These are phyloP conservation scores for Pichia sp. DNA, from an alignment of 1,139 yeast genomes.

Conservation along the genomic window DNA sequence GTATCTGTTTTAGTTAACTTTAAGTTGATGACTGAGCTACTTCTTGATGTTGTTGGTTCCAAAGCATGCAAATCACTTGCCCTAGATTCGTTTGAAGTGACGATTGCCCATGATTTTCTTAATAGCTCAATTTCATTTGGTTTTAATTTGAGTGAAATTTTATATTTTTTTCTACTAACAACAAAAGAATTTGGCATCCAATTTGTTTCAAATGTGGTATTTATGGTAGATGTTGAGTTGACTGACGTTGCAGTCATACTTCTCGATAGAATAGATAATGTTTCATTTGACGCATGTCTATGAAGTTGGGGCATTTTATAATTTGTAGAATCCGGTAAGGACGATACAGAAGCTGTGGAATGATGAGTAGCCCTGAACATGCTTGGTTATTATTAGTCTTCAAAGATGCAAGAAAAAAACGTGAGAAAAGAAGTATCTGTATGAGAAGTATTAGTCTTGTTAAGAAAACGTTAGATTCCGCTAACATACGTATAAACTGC, in stretches of 20 bases:
- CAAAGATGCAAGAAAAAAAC: too few species aligned
- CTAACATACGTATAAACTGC: too few species aligned
- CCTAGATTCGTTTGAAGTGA: slow-evolving; percentile 17
- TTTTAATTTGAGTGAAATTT: slow-evolving; percentile 30
- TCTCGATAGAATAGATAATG: slow-evolving; percentile 18
- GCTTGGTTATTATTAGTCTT: neutral
- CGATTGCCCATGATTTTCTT: slow-evolving; percentile 35
- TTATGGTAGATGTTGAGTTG: slow-evolving; percentile 23
- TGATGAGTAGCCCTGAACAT: neutral
- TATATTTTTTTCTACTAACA: slow-evolving; percentile 22
- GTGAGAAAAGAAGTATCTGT: too few species aligned
- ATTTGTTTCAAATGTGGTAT: slow-evolving; percentile 25
- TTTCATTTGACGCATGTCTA: slow-evolving; percentile 13
- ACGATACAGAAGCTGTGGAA: neutral
- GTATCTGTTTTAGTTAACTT: neutral
- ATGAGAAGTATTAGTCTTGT: too few species aligned
- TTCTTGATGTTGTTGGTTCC: slow-evolving; percentile 3
- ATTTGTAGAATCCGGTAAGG: neutral
- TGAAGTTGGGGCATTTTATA: slow-evolving; percentile 5
- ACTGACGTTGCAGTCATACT: slow-evolving; percentile 24
- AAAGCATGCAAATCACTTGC: slow-evolving; percentile 5
- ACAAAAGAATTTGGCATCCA: slow-evolving; percentile 29
- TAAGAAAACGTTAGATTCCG: too few species aligned
- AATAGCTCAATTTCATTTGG: slow-evolving; percentile 34
- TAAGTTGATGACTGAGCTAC: slow-evolving; percentile 5